Percentiles rank a stretch among this genome's conserved stretches.
Evolutionary conservation across 371 early-diverging fungal species (phyloP).

Genomic region (Basidiobolus meristosporus): DNA sequence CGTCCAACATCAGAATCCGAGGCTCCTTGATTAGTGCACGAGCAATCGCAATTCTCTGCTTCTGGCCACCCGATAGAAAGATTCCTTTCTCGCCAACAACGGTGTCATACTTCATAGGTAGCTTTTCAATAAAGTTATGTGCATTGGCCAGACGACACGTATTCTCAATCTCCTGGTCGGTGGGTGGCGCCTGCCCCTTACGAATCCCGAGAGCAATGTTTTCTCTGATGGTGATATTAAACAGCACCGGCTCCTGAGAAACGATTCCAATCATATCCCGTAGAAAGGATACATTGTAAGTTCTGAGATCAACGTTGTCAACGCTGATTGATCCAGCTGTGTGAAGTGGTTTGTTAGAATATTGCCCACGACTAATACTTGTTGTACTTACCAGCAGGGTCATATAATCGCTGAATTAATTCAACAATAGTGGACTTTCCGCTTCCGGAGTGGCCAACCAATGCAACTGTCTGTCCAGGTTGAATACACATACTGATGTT

Average conservation of each 20-base stretch:
- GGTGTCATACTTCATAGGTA: constrained; percentile 55
- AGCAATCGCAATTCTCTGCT: constrained; percentile 46
- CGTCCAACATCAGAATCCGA: background rate
- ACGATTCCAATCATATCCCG: too few relatives aligned
- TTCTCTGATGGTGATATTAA: constrained; percentile 51
- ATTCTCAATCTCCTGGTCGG: constrained; percentile 23
- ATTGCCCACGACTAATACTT: too few relatives aligned
- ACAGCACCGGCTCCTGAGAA: constrained; percentile 76
- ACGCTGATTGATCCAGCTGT: too few relatives aligned
- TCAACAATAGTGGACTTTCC: constrained; percentile 83
- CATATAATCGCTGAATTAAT: constrained; percentile 82
- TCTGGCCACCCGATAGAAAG: constrained; percentile 32
- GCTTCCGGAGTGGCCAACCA: constrained; percentile 71
- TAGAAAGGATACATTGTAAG: too few relatives aligned
- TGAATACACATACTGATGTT: constrained; percentile 30
- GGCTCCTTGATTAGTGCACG: constrained; percentile 17
- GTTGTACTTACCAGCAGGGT: too few relatives aligned
- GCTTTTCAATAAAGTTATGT: constrained; percentile 33
- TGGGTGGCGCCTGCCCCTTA: constrained; percentile 7
- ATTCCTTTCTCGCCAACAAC: constrained; percentile 44
- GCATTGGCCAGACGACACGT: constrained; percentile 36
- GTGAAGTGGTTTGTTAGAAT: too few relatives aligned
- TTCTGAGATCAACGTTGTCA: too few relatives aligned
- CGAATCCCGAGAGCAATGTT: constrained; percentile 45
- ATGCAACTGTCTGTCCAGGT: constrained; percentile 60